A percentile compares a stretch with the other conserved stretches of the same genome.
Evolutionary conservation across 1,284 basidiomycete species (phyloP).

Genomic region (Thecaphora frezii): DNA sequence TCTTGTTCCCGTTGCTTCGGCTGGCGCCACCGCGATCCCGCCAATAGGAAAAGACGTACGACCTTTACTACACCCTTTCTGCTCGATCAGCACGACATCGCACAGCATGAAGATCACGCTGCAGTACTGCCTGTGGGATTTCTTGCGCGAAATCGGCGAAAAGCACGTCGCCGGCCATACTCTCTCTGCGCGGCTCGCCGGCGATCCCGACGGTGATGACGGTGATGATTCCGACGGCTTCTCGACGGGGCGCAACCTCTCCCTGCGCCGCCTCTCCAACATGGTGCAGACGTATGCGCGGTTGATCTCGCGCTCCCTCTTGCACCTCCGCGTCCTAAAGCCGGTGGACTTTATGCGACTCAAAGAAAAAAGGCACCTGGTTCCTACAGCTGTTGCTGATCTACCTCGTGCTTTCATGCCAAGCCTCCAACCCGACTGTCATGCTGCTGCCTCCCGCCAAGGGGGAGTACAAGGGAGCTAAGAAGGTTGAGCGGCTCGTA

Average conservation of each 20-base stretch:
- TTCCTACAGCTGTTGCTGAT: slow-evolving; percentile 47
- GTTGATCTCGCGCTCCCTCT: slow-evolving; percentile 75
- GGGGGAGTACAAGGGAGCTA: neutral
- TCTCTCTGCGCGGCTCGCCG: slow-evolving; percentile 64
- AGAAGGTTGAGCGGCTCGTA: slow-evolving; percentile 10
- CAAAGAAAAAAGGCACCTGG: slow-evolving; percentile 10
- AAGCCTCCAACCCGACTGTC: slow-evolving; percentile 5
- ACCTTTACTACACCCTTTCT: slow-evolving; percentile 89
- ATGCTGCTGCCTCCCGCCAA: slow-evolving; percentile 2
- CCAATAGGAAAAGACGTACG: slow-evolving; percentile 86
- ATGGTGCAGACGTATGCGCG: slow-evolving; percentile 78
- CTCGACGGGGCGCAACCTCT: slow-evolving; percentile 1
- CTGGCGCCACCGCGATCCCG: no score
- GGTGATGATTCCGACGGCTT: slow-evolving; percentile 60
- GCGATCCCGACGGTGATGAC: slow-evolving; percentile 62
- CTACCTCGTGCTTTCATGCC: slow-evolving; percentile 40
- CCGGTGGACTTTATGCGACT: slow-evolving; percentile 46
- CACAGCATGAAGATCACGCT: slow-evolving; percentile 83
- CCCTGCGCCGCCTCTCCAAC: slow-evolving; percentile 65
- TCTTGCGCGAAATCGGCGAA: slow-evolving; percentile 87
- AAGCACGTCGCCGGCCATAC: slow-evolving; percentile 78
- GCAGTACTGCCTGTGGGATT: slow-evolving; percentile 97
- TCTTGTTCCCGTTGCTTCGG: no score
- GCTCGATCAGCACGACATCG: slow-evolving; percentile 52
- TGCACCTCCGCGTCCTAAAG: slow-evolving; percentile 71